phyloP scores from a whole-genome alignment of 495 filamentous ascomycete genomes.

The Trichoderma erinaceum region DNA sequence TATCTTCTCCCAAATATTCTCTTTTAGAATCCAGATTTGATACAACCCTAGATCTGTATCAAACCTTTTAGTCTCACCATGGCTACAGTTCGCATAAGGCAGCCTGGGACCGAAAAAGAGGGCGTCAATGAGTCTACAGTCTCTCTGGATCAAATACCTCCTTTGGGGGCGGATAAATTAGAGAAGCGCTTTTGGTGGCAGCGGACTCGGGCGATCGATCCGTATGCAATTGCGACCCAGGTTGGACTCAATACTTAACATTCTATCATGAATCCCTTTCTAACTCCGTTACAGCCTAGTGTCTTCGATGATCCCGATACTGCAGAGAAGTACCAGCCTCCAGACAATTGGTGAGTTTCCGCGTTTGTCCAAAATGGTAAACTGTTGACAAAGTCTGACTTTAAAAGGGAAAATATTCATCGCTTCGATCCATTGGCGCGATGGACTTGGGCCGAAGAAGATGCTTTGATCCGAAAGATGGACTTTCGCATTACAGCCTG shows the following conservation, averaged over 20 bases:
- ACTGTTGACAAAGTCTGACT: too few species aligned
- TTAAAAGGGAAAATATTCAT: slow-evolving; percentile 43
- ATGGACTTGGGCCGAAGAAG: slow-evolving; percentile 46
- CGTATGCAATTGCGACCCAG: slow-evolving; percentile 52
- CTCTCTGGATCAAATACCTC: slow-evolving; percentile 21
- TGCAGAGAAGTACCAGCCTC: slow-evolving; percentile 33
- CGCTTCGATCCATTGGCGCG: slow-evolving; percentile 45
- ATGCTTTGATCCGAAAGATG: slow-evolving; percentile 38
- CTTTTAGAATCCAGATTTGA: neutral
- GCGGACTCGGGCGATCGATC: slow-evolving; percentile 37
- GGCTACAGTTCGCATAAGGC: neutral
- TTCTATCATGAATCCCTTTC: neutral
- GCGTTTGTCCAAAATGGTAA: too few species aligned
- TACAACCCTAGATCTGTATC: neutral
- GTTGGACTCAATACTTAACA: neutral
- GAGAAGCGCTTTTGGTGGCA: slow-evolving; percentile 43
- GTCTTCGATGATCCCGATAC: slow-evolving; percentile 41
- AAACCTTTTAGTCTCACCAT: neutral
- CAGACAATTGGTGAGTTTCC: slow-evolving; percentile 28
- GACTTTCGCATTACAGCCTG: neutral
- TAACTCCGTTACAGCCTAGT: slow-evolving; percentile 24
- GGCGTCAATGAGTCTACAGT: neutral
- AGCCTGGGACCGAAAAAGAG: neutral
- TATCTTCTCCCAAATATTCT: neutral
- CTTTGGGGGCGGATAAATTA: slow-evolving; percentile 33